Evolutionary conservation across 2,329 filamentous ascomycete species (phyloP).

Genomic region (Aspergillus novofumigatus): DNA sequence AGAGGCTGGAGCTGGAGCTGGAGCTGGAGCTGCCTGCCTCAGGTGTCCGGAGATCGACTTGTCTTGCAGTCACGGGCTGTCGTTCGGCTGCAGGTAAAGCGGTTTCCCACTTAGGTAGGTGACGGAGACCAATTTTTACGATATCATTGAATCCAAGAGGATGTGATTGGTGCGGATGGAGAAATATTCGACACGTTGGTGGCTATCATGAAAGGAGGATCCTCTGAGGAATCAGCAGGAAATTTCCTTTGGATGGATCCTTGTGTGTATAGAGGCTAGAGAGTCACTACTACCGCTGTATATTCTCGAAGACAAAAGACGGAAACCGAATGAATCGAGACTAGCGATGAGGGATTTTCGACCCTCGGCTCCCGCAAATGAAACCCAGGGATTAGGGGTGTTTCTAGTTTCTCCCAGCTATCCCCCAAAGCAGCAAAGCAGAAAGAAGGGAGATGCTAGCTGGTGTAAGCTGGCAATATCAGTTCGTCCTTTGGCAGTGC

Average conservation of each 20-base stretch:
- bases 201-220: background rate
- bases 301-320: background rate
- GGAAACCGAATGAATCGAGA: background rate
- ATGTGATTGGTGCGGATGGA: background rate
- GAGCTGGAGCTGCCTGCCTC: background rate
- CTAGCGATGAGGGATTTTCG: background rate
- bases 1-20: background rate
- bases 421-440: background rate
- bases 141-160: background rate
- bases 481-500: conserved; percentile 1
- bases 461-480: background rate
- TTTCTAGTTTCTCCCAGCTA: background rate
- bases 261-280: too few species aligned
- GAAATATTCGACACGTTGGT: background rate
- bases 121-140: background rate
- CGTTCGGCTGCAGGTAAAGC: background rate
- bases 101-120: background rate
- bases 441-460: background rate
- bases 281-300: too few species aligned
- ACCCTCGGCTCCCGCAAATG: background rate
- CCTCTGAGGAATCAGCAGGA: background rate
- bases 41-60: background rate
- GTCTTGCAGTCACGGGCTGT: background rate
- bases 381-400: background rate
- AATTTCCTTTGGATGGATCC: too few species aligned